Conservation (phyloP, 2,329 filamentous ascomycete genomes). For the Geosmithia putterillii region DNA sequence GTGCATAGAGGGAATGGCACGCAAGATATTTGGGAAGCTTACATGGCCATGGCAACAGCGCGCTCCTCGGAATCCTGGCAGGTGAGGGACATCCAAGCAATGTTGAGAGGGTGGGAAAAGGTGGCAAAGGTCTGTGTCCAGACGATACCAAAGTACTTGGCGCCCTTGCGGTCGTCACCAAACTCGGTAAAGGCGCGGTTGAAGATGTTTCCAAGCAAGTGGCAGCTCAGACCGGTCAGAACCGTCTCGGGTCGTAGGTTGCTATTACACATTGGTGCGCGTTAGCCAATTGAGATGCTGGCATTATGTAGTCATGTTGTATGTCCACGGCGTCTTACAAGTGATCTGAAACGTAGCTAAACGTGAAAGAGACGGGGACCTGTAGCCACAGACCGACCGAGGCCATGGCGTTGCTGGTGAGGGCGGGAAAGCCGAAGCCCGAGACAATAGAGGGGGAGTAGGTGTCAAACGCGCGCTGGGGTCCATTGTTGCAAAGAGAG, state of each 20-base stretch:
- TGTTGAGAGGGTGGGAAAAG: conserved; percentile 44
- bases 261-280: conserved; percentile 9
- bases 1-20: too few relatives aligned
- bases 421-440: conserved; percentile 34
- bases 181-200: conserved; percentile 39
- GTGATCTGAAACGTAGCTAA: conserved; percentile 39
- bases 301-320: not conserved
- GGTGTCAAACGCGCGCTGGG: conserved; percentile 33
- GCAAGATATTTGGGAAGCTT: too few relatives aligned
- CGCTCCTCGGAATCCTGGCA: conserved; percentile 44
- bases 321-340: too few relatives aligned
- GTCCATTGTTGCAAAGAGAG: conserved; percentile 34
- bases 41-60: conserved; percentile 47
- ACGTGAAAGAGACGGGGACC: conserved; percentile 36
- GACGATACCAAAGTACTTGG: conserved; percentile 40
- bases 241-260: conserved; percentile 39
- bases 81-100: conserved; percentile 45
- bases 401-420: conserved; percentile 39
- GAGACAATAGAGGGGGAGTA: conserved; percentile 42
- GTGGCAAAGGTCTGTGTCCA: conserved; percentile 43
- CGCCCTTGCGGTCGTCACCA: conserved; percentile 19
- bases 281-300: not conserved
- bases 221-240: conserved; percentile 31
- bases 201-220: conserved; percentile 39
- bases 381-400: conserved; percentile 41